Conservation (phyloP, 352 stramenopile genomes). For the Peronospora farinosa region DNA sequence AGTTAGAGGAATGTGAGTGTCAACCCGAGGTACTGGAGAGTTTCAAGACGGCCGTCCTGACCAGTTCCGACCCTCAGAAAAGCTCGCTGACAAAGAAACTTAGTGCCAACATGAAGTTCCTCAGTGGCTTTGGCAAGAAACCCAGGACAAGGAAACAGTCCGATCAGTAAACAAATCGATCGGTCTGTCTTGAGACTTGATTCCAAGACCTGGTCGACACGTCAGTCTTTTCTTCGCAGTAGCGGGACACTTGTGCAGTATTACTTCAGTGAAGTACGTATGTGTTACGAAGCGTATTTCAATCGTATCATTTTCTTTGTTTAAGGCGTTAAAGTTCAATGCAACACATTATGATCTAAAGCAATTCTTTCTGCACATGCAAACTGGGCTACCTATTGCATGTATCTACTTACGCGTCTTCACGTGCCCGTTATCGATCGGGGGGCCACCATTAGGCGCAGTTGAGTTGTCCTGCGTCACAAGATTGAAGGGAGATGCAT, state of each 20-base stretch:
- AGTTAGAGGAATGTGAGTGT: constrained; percentile 42
- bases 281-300: constrained; percentile 19
- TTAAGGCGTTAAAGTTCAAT: constrained; percentile 6
- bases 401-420: constrained; percentile 17
- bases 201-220: neutral
- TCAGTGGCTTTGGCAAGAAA: constrained; percentile 58
- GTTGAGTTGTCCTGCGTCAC: constrained; percentile 8
- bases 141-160: constrained; percentile 38
- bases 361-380: constrained; percentile 14
- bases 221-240: neutral
- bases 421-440: constrained; percentile 4
- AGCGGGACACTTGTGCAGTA: constrained; percentile 12
- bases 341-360: constrained; percentile 5
- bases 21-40: constrained; percentile 37
- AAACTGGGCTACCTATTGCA: constrained; percentile 12
- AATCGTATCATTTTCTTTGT: neutral
- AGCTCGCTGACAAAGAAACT: constrained; percentile 57
- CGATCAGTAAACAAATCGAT: constrained; percentile 19
- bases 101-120: constrained; percentile 73
- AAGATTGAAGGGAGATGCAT: constrained; percentile 15
- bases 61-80: constrained; percentile 38
- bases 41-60: constrained; percentile 48
- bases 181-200: neutral
- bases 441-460: constrained; percentile 5
- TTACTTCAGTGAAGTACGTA: constrained; percentile 30